Evolutionary conservation across 1,284 basidiomycete species (phyloP).

Genomic region (Mycena sp.): DNA sequence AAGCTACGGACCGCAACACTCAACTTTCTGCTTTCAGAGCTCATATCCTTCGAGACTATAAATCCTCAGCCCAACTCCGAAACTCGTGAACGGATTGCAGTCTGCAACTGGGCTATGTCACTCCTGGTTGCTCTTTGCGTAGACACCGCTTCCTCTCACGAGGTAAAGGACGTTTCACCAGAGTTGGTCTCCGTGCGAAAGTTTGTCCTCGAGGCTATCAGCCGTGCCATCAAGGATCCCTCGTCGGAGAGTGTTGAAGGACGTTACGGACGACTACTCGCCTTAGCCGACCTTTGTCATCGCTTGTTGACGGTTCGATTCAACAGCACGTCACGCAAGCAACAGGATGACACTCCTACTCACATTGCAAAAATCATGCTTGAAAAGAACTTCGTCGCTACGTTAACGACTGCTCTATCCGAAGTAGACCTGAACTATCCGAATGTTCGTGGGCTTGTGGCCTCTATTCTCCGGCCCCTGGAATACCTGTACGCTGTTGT

Average conservation of each 20-base stretch:
- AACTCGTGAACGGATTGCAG: constrained; percentile 64
- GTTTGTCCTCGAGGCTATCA: constrained; percentile 89
- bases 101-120: constrained; percentile 92
- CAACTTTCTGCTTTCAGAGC: constrained; percentile 80
- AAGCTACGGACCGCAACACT: constrained; percentile 75
- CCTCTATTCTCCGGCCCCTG: constrained; percentile 88
- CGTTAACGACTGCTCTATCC: constrained; percentile 88
- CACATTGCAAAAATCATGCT: constrained; percentile 98
- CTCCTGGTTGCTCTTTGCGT: constrained; percentile 93
- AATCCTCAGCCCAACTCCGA: constrained; percentile 64
- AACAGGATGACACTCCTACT: constrained; percentile 84
- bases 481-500: constrained; percentile 80
- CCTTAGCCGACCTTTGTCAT: constrained; percentile 89
- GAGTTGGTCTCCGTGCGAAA: constrained; percentile 91
- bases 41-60: constrained; percentile 82
- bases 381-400: constrained; percentile 95
- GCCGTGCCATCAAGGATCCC: constrained; percentile 88
- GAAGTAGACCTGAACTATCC: constrained; percentile 98
- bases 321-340: constrained; percentile 65
- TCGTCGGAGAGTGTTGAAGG: constrained; percentile 75
- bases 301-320: constrained; percentile 87
- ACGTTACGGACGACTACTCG: constrained; percentile 90
- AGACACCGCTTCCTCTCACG: constrained; percentile 74
- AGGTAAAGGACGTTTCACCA: constrained; percentile 79
- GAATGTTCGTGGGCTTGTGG: constrained; percentile 86